Percentiles rank a stretch among this genome's conserved stretches.
Evolutionary conservation across 2,329 filamentous ascomycete genomes (phyloP).

Genomic region (Colletotrichum cordylinicola): DNA sequence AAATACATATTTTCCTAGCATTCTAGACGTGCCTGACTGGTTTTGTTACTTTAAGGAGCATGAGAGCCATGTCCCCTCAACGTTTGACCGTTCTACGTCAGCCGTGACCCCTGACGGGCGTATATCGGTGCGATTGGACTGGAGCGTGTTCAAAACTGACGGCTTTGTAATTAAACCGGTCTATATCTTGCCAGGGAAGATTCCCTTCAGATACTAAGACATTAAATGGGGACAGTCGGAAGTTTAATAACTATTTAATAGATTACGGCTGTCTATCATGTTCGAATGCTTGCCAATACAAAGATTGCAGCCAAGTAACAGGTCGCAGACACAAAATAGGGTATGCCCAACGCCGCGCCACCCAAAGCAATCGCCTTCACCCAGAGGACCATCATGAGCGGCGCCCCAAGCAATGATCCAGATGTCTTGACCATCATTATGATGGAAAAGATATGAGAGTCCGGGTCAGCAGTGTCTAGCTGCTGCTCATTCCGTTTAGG

Average conservation of each 20-base stretch:
- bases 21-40: not conserved
- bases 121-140: not conserved
- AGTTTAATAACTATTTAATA: not conserved
- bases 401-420: conserved; percentile 52
- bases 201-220: not conserved
- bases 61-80: not conserved
- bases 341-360: conserved; percentile 36
- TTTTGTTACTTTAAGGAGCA: not conserved
- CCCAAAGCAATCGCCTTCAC: conserved; percentile 47
- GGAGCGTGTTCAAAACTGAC: not conserved
- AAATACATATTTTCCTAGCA: not conserved
- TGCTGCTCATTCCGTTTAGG: not conserved
- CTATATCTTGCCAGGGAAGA: not conserved
- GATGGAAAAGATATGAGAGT: conserved; percentile 53
- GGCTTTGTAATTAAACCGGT: not conserved
- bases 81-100: not conserved
- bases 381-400: conserved; percentile 53
- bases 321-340: conserved; percentile 44
- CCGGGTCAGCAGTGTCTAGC: conserved; percentile 26
- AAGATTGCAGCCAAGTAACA: conserved; percentile 40
- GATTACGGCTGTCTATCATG: not conserved
- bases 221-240: not conserved
- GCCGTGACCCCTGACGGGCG: not conserved
- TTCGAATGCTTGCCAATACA: conserved; percentile 30
- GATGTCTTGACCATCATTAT: conserved; percentile 56